Conservation (phyloP, 2,329 filamentous ascomycete species). For the Ophiostoma novo-ulmi region DNA sequence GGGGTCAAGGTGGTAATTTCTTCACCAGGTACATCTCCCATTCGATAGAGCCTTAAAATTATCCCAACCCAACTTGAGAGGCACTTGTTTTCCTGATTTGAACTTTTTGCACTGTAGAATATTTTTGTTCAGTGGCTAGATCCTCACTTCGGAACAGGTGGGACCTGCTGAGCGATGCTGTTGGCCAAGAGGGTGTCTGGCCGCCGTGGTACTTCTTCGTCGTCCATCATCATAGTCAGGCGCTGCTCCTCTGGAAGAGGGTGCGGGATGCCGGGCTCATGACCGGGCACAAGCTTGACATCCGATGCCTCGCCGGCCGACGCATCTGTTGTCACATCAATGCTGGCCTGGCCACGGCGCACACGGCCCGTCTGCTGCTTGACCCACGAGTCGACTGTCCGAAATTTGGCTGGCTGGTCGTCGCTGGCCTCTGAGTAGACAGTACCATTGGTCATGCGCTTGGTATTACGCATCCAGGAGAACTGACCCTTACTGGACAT, state of each 20-base stretch:
- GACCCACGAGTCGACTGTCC: slow-evolving; percentile 59
- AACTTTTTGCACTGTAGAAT: no score
- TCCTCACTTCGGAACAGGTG: slow-evolving; percentile 16
- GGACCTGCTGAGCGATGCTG: background rate
- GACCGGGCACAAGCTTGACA: slow-evolving; percentile 26
- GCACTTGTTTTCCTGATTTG: no score
- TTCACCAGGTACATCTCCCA: background rate
- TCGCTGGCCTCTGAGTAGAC: slow-evolving; percentile 50
- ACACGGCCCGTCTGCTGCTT: slow-evolving; percentile 56
- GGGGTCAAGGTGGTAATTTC: background rate
- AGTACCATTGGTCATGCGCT: slow-evolving; percentile 40
- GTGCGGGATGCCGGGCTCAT: slow-evolving; percentile 32
- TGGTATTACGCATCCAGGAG: slow-evolving; percentile 25
- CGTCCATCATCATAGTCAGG: slow-evolving; percentile 49
- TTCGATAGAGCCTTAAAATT: background rate
- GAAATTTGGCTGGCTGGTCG: slow-evolving; percentile 52
- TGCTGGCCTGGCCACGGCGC: slow-evolving; percentile 43
- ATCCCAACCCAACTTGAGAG: background rate
- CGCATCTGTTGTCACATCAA: slow-evolving; percentile 23
- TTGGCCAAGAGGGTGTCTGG: slow-evolving; percentile 33
- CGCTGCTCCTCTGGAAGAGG: slow-evolving; percentile 43
- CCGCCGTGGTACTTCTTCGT: slow-evolving; percentile 44
- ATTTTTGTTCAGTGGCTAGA: no score
- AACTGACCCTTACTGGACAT: slow-evolving; percentile 17
- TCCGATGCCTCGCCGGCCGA: background rate